These are phyloP conservation scores for Triticum timopheevii DNA, from an alignment of 176 grass and related monocot genomes.

Conservation along the genomic window DNA sequence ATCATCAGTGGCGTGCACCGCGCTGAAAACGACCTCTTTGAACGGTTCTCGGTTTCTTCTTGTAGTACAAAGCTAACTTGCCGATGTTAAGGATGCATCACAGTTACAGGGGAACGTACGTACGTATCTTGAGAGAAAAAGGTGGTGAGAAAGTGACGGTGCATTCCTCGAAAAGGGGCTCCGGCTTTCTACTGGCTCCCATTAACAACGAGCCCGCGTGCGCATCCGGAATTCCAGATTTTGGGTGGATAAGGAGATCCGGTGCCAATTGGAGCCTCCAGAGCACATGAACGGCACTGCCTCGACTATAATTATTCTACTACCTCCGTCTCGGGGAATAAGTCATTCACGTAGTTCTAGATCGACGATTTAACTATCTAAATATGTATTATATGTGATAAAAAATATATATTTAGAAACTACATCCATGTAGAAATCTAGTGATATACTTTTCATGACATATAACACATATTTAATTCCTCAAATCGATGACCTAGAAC, in stretches of 20 bases:
- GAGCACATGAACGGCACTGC: slow-evolving; percentile 5
- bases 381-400: too few relatives aligned
- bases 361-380: too few relatives aligned
- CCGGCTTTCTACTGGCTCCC: slow-evolving; percentile 1
- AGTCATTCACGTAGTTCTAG: too few relatives aligned
- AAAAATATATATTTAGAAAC: too few relatives aligned
- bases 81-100: not conserved
- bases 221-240: not conserved
- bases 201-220: not conserved
- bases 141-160: slow-evolving; percentile 14
- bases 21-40: not conserved
- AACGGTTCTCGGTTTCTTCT: not conserved
- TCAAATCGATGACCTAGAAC: too few relatives aligned
- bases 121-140: not conserved
- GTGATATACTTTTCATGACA: too few relatives aligned
- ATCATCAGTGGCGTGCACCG: not conserved
- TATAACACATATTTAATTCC: too few relatives aligned
- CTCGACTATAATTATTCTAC: not conserved
- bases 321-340: too few relatives aligned
- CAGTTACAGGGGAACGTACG: not conserved
- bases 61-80: not conserved
- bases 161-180: slow-evolving; percentile 12
- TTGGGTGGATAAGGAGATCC: not conserved
- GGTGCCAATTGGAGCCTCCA: slow-evolving; percentile 41
- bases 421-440: too few relatives aligned